Conservation (phyloP, 202 grass and related monocot species). For the Elaeis oleifera region DNA sequence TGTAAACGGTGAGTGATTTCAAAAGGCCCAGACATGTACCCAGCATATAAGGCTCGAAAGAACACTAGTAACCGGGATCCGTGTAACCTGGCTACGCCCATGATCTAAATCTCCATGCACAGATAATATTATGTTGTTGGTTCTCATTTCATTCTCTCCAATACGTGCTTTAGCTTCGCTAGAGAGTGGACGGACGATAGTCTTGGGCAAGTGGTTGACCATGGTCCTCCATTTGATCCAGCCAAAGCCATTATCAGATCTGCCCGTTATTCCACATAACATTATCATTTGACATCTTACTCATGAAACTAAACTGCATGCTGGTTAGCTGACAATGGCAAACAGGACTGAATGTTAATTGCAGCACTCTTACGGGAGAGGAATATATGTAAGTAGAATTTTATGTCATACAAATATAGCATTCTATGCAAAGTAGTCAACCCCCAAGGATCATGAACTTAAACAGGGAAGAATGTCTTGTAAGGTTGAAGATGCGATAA, state of each 20-base stretch:
- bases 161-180: not conserved
- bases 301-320: too few relatives aligned
- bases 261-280: not conserved
- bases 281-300: too few relatives aligned
- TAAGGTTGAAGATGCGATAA: too few relatives aligned
- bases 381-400: too few relatives aligned
- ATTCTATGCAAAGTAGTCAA: too few relatives aligned
- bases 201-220: slow-evolving; percentile 3
- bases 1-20: not conserved
- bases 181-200: not conserved
- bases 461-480: too few relatives aligned
- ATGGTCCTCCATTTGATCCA: slow-evolving; percentile 11
- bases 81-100: not conserved
- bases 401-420: too few relatives aligned
- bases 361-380: too few relatives aligned
- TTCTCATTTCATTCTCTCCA: not conserved
- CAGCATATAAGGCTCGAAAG: not conserved
- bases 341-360: too few relatives aligned
- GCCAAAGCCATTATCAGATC: slow-evolving; percentile 13
- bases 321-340: too few relatives aligned
- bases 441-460: too few relatives aligned
- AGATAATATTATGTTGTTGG: not conserved
- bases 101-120: not conserved
- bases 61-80: not conserved
- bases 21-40: not conserved